These are phyloP conservation scores for Erythrophleum ivorense DNA, from an alignment of 331 rosid genomes.

Conservation along the genomic window DNA sequence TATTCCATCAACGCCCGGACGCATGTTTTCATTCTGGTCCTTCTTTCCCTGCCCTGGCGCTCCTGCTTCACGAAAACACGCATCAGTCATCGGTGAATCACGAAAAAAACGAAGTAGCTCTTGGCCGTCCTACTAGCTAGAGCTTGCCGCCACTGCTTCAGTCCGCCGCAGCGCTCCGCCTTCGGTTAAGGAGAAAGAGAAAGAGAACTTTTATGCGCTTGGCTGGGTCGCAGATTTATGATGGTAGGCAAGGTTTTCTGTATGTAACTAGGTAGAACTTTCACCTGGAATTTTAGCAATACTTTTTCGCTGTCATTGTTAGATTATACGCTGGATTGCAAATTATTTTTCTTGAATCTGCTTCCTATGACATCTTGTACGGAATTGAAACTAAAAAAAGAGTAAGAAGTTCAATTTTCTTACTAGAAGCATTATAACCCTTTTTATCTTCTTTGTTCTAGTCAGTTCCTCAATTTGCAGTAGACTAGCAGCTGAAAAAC, in stretches of 20 bases:
- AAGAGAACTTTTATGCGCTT: constrained; percentile 33
- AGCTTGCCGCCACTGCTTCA: too few species aligned
- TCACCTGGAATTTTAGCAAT: constrained; percentile 16
- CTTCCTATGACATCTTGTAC: constrained; percentile 3
- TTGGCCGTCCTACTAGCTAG: too few species aligned
- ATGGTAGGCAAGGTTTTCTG: constrained; percentile 55
- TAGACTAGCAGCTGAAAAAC: constrained; percentile 26
- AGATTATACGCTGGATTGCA: neutral
- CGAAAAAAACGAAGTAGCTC: too few species aligned
- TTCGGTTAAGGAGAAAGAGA: too few species aligned
- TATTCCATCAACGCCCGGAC: too few species aligned
- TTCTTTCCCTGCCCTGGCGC: too few species aligned
- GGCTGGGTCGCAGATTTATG: constrained; percentile 74
- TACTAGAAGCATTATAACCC: neutral
- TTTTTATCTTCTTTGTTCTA: neutral
- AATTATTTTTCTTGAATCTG: neutral
- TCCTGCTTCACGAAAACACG: too few species aligned
- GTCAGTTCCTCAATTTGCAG: constrained; percentile 19
- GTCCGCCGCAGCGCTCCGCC: too few species aligned
- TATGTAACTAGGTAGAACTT: neutral
- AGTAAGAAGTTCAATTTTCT: constrained; percentile 26
- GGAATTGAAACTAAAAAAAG: constrained; percentile 7
- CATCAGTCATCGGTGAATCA: too few species aligned
- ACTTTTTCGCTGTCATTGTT: neutral
- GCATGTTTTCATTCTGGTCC: too few species aligned